Base-by-base conservation (phyloP, 1,284 basidiomycete species). In the Boletellus sp. region DNA sequence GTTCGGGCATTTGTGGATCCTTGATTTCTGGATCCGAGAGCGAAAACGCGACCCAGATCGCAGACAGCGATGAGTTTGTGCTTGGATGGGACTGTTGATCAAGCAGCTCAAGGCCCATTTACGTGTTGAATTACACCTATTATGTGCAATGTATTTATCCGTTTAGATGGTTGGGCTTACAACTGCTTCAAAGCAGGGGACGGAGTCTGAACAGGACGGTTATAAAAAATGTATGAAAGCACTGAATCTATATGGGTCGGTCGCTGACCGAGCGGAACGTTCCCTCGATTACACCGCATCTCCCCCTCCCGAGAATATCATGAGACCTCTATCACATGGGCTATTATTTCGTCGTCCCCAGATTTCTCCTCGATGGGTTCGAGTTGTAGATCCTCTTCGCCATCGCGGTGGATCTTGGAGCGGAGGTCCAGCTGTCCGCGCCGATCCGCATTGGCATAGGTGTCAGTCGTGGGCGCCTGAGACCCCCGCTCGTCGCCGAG, bases 1-100 rank as follows among this genome's bases (percentile, higher is more conserved):
- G 73, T 29, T 69, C 76, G 0, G 74, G 80, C 17, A 75, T 90
- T 27, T 90, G 86, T 66, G 76, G 73, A 23, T 58, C 60, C 29
- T 47, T 53, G 47, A 52, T 66, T 30, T 58, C 57, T 8, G 55
- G 47, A 20, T 42, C 50, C 8, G 55, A 56, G 20, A 33, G 13
- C 19, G 57, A 47, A 48, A 53, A 56, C 29, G 19, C n/a, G 11
- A 55, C 53, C 10, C 42, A 29, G 35, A 52, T 49, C 21, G 45
- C 61, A 5, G 64, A 59, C 29, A 48, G 53, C 13, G 64, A 69
- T 21, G 67, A 70, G 38, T 84, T 81, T 51, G 77, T 84, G 17
- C 70, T 77, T 50, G 84, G 84, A 34, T 87, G 83, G 82, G 84
- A 87, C 54, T 87, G 84, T 57, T 71, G 51, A 61, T 36, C 27